phyloP scores from a whole-genome alignment of 148 eudicot species.

The Chenopodium quinoa region DNA sequence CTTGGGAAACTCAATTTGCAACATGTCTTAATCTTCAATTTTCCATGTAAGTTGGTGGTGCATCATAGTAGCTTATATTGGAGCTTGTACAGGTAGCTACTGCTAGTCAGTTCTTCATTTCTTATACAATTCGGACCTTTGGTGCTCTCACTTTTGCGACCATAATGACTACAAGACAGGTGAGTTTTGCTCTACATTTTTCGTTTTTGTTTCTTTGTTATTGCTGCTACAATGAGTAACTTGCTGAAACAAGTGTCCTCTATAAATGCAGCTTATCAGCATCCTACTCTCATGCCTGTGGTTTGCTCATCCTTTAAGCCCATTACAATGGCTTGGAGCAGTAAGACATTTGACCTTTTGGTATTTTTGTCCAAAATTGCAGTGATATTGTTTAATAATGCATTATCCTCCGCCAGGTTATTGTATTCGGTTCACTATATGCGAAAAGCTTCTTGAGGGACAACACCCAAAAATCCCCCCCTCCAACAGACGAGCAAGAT shows the following conservation, averaged over 20 bases:
- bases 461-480: constrained; percentile 40
- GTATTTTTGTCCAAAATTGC: not conserved
- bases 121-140: constrained; percentile 88
- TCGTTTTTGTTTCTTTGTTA: not conserved
- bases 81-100: constrained; percentile 78
- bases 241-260: constrained; percentile 1
- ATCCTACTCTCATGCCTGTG: constrained; percentile 89
- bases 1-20: not conserved
- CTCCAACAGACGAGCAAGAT: constrained; percentile 34
- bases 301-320: constrained; percentile 90
- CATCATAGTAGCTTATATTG: not conserved
- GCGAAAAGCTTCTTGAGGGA: constrained; percentile 56
- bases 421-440: constrained; percentile 74
- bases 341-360: constrained; percentile 43
- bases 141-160: constrained; percentile 98
- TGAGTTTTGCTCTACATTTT: constrained; percentile 16
- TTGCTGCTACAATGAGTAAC: not conserved
- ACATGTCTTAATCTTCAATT: not conserved
- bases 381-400: not conserved
- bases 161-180: constrained; percentile 99
- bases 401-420: constrained; percentile 43
- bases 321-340: constrained; percentile 75
- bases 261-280: constrained; percentile 67
- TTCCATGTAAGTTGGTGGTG: not conserved
- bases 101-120: constrained; percentile 91